Percentiles rank a stretch among this genome's conserved stretches.
Conservation (phyloP, 305 asterid genomes). For the Coffea humblotiana region DNA sequence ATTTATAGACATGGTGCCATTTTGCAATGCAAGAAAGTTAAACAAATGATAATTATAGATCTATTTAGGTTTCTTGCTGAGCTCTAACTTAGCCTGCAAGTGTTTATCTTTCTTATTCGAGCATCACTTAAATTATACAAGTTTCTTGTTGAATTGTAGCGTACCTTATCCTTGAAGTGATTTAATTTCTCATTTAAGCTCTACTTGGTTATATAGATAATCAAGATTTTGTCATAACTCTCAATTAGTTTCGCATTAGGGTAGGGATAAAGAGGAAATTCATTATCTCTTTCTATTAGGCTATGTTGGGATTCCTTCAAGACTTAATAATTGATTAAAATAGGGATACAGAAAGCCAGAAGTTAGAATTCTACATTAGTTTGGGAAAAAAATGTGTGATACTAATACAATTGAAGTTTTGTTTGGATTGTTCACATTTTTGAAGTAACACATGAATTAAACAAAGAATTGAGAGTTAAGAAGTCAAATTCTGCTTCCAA, state of each 20-base stretch:
- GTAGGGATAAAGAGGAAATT: neutral
- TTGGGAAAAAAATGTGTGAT: neutral
- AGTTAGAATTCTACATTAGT: neutral
- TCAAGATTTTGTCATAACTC: neutral
- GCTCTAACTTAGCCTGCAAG: constrained; percentile 9
- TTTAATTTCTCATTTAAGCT: neutral
- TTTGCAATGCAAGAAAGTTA: neutral
- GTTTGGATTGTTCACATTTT: neutral
- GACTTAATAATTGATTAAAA: neutral
- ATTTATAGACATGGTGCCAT: neutral
- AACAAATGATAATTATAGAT: neutral
- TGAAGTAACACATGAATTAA: neutral
- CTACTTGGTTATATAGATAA: neutral
- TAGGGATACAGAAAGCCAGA: neutral
- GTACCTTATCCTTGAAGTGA: neutral
- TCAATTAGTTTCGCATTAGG: neutral
- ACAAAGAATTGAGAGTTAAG: neutral
- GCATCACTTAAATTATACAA: neutral
- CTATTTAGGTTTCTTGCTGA: neutral
- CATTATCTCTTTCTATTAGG: neutral
- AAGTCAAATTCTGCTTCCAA: neutral
- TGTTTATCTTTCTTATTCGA: neutral
- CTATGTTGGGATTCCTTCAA: neutral
- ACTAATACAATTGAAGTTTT: neutral
- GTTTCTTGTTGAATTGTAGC: too few species aligned